Evolutionary conservation across 2,329 filamentous ascomycete genomes (phyloP), one percentile per base, ranked within the genome.

Genomic region (Ascochyta clinopodiicola): DNA sequence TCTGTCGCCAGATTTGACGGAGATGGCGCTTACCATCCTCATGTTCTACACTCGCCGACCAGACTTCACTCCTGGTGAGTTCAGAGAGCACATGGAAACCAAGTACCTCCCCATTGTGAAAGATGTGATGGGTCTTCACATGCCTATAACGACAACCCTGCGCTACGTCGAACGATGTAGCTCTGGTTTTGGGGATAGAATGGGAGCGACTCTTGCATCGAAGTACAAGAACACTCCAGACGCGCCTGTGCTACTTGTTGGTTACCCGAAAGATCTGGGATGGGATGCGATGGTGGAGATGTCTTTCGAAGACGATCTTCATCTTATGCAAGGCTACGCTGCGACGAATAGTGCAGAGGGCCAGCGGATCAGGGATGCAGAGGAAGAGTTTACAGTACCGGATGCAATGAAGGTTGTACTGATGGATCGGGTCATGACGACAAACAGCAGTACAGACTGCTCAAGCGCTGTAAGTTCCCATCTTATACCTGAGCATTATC

Each of bases 221-320:
- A 61, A 54, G 32, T 37, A 51, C 32, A 31, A 44, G 34, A 59
- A 57, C 17, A 48, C 55, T 32, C 57, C 57, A 2, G 36, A 57
- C 9, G 44, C 52, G 31, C 66, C 64, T 21, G 66, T 66, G 1
- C 48, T 68, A 25, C 57, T 70, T 7, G 60, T 67, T 13, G 67
- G 66, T 9, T 44, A 58, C 9, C 57, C 60, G 1, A 34, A 46
- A 15, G 62, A 68, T 8, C 19, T 67, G 2, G 56, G 40, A 17
- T 68, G 64, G 63, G 66, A 69, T 40, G 57, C 54, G 13, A 55
- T 63, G 51, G 51, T 55, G 13, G 60, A 68, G 24, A 56, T 64
- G 62, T 45, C 51, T 2, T 68, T 68, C 35, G 56, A 57, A n/a
- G 64, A 69, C 27, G 65, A 67, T 25, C 42, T 68, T 36, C 62